Conservation (phyloP, 2,329 filamentous ascomycete species). For the Colletotrichum incanum region DNA sequence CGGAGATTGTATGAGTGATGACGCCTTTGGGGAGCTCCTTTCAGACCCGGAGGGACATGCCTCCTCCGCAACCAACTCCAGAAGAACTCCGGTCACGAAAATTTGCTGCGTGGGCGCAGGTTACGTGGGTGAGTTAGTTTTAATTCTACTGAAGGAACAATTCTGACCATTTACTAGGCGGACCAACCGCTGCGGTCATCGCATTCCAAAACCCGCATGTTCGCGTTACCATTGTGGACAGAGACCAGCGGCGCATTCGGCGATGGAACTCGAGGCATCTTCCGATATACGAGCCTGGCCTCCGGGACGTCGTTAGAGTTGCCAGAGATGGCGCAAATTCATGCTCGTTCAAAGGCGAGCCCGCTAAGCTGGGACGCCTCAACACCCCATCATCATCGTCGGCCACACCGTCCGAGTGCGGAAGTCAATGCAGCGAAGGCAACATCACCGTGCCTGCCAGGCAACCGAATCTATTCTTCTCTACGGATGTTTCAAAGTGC, state of each 20-base stretch:
- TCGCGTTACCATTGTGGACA: conserved; percentile 81
- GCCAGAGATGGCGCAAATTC: conserved; percentile 71
- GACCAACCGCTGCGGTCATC: conserved; percentile 82
- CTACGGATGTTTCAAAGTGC: conserved; percentile 73
- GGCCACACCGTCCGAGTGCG: conserved; percentile 51
- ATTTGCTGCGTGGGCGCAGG: conserved; percentile 84
- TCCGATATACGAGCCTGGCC: conserved; percentile 83
- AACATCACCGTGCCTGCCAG: conserved; percentile 59
- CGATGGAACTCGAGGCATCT: conserved; percentile 82
- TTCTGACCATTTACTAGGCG: conserved; percentile 62
- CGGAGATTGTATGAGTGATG: conserved; percentile 43
- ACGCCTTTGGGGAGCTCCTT: conserved; percentile 23
- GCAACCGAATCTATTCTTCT: conserved; percentile 81
- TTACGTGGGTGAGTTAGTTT: conserved; percentile 75
- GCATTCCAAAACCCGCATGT: conserved; percentile 81
- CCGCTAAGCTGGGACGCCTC: conserved; percentile 48
- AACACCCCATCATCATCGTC: conserved; percentile 48
- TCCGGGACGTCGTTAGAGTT: conserved; percentile 77
- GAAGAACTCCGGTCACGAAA: conserved; percentile 60
- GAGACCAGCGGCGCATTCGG: conserved; percentile 75
- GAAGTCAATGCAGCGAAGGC: conserved; percentile 48
- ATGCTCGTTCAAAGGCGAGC: conserved; percentile 57
- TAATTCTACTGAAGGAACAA: not conserved
- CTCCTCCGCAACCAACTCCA: not conserved
- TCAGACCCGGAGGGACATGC: not conserved